A percentile compares a stretch with the other conserved stretches of the same genome.
Evolutionary conservation across 163 green algal genomes (phyloP).

Genomic region (Volvox carteri): DNA sequence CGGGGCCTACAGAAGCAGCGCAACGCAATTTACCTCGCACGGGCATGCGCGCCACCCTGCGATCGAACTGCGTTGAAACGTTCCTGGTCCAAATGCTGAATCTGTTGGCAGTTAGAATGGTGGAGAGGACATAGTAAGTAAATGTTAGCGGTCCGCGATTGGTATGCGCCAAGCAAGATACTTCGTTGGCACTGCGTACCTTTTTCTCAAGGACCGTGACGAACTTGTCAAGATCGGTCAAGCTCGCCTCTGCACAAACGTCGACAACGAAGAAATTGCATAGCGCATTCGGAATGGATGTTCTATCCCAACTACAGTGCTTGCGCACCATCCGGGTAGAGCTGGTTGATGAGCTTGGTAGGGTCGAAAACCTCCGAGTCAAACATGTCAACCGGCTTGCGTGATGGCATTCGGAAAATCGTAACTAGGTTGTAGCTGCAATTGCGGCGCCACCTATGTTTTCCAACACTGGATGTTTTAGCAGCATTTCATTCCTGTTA

Average conservation of each 20-base stretch:
- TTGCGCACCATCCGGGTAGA: slow-evolving; percentile 86
- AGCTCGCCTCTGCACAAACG: slow-evolving; percentile 77
- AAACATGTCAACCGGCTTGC: slow-evolving; percentile 76
- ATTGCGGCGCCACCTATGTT: too few species aligned
- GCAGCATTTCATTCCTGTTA: too few species aligned
- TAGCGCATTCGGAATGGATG: not conserved
- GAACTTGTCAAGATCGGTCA: slow-evolving; percentile 84
- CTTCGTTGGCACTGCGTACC: slow-evolving; percentile 56
- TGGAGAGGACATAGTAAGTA: not conserved
- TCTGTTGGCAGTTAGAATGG: slow-evolving; percentile 68
- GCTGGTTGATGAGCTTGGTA: slow-evolving; percentile 85
- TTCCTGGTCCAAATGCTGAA: slow-evolving; percentile 89
- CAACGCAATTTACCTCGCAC: slow-evolving; percentile 67
- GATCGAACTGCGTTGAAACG: slow-evolving; percentile 91
- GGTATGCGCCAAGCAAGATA: not conserved
- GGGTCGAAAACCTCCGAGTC: slow-evolving; percentile 83
- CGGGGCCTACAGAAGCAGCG: not conserved
- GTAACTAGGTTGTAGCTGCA: not conserved
- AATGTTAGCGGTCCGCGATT: not conserved
- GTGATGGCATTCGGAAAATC: slow-evolving; percentile 21
- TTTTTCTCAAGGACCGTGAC: slow-evolving; percentile 79
- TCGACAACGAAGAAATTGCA: not conserved
- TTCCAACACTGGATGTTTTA: too few species aligned
- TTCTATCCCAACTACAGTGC: not conserved
- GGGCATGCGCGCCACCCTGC: slow-evolving; percentile 84